Conservation (phyloP, 192 early-diverging fungal species). For the Coemansia sp. region DNA sequence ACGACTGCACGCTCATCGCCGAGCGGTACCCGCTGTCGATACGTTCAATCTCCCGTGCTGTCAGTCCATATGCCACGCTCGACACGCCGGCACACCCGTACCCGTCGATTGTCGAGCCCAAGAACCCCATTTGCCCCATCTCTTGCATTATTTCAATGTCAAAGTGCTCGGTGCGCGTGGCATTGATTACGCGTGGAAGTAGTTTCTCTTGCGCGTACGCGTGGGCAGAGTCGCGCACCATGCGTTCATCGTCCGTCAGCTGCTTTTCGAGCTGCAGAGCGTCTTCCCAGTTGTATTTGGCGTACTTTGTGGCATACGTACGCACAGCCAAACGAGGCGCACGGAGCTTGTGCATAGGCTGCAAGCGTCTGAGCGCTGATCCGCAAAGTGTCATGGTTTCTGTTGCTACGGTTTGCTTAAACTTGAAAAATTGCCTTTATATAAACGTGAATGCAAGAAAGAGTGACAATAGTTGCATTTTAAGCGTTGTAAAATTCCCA, state of each 20-base stretch:
- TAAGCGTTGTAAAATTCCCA: too few species aligned
- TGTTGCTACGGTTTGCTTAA: neutral
- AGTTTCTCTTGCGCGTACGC: slow-evolving; percentile 89
- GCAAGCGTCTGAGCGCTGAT: slow-evolving; percentile 2
- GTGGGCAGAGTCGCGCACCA: slow-evolving; percentile 78
- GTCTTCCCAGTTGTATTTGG: slow-evolving; percentile 83
- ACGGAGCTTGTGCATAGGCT: neutral
- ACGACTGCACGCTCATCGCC: slow-evolving; percentile 97
- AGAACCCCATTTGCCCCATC: slow-evolving; percentile 89
- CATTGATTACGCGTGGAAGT: slow-evolving; percentile 78
- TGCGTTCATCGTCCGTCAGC: slow-evolving; percentile 89
- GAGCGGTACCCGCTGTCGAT: slow-evolving; percentile 96
- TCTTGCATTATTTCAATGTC: slow-evolving; percentile 89
- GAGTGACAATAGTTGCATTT: too few species aligned
- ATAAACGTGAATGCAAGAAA: too few species aligned
- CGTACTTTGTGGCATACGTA: slow-evolving; percentile 51
- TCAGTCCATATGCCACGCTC: slow-evolving; percentile 93
- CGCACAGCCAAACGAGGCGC: slow-evolving; percentile 7
- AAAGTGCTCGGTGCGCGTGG: slow-evolving; percentile 85
- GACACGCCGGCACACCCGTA: slow-evolving; percentile 98
- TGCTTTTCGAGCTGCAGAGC: slow-evolving; percentile 77
- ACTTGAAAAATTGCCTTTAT: neutral
- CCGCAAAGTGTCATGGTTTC: neutral
- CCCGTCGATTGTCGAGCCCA: slow-evolving; percentile 92
- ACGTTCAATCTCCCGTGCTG: slow-evolving; percentile 94